Conservation (phyloP, 148 eudicot genomes). For the Vaccinium darrowii region DNA sequence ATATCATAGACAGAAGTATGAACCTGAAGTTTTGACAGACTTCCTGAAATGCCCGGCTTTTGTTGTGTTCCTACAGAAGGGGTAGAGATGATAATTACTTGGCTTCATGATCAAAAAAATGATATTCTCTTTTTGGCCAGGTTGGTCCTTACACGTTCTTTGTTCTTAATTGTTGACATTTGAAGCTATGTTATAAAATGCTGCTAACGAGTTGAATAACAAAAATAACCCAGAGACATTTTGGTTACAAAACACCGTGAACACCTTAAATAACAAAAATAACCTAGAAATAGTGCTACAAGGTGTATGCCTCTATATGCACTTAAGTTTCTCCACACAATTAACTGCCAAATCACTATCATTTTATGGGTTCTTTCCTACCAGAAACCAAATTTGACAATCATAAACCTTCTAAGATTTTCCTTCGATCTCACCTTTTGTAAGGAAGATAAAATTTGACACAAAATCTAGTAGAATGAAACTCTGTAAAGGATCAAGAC, state of each 20-base stretch:
- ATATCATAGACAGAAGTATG: neutral
- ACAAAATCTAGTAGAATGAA: neutral
- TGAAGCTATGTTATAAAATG: constrained; percentile 5
- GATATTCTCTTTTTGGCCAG: neutral
- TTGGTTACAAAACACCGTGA: constrained; percentile 9
- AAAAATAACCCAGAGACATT: neutral
- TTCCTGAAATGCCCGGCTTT: constrained; percentile 84
- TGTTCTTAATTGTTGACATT: neutral
- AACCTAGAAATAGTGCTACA: neutral
- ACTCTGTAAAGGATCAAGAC: neutral
- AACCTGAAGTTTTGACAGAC: constrained; percentile 83
- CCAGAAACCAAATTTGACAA: constrained; percentile 2
- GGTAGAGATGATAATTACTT: neutral
- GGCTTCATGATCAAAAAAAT: neutral
- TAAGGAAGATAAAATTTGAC: neutral
- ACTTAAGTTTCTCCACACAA: neutral
- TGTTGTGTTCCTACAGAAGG: constrained; percentile 66
- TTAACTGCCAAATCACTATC: neutral
- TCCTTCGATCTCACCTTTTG: neutral
- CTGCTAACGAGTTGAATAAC: neutral
- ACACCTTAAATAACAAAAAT: neutral
- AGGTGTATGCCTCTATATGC: neutral
- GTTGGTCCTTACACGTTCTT: neutral
- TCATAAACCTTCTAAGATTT: neutral
- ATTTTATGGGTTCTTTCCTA: neutral